Conservation (phyloP, 192 early-diverging fungal genomes). For the Backusella westeae region DNA sequence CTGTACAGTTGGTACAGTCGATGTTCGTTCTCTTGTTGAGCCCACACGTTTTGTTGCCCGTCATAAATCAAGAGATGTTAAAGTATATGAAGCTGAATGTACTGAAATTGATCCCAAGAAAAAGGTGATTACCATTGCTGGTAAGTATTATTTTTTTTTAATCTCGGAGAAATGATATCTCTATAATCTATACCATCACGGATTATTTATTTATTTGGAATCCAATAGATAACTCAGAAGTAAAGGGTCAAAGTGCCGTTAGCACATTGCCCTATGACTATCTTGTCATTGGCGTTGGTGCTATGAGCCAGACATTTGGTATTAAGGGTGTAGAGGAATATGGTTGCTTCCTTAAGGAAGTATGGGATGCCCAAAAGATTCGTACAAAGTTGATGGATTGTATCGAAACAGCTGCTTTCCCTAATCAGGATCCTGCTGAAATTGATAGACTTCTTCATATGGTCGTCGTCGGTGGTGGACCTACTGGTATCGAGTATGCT, state of each 20-base stretch:
- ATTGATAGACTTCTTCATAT: constrained; percentile 74
- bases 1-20: constrained; percentile 87
- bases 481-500: constrained; percentile 66
- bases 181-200: neutral
- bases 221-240: constrained; percentile 63
- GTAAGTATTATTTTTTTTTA: constrained; percentile 50
- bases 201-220: constrained; percentile 1
- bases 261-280: constrained; percentile 72
- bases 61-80: constrained; percentile 82
- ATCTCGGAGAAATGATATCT: constrained; percentile 21
- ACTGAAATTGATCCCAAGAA: constrained; percentile 79
- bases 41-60: constrained; percentile 85
- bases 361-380: constrained; percentile 80
- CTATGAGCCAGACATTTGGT: constrained; percentile 78
- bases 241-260: constrained; percentile 55
- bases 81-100: constrained; percentile 89
- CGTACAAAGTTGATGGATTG: constrained; percentile 79
- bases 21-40: constrained; percentile 83
- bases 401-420: constrained; percentile 66
- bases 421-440: constrained; percentile 69
- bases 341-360: constrained; percentile 76
- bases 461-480: constrained; percentile 72
- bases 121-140: constrained; percentile 75
- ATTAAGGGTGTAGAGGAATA: constrained; percentile 73
- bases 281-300: constrained; percentile 71